A percentile compares a stretch with the other conserved stretches of the same genome.
These are phyloP conservation scores for Pontederia crassipes DNA, from an alignment of 176 grass and related monocot species.

Conservation along the genomic window DNA sequence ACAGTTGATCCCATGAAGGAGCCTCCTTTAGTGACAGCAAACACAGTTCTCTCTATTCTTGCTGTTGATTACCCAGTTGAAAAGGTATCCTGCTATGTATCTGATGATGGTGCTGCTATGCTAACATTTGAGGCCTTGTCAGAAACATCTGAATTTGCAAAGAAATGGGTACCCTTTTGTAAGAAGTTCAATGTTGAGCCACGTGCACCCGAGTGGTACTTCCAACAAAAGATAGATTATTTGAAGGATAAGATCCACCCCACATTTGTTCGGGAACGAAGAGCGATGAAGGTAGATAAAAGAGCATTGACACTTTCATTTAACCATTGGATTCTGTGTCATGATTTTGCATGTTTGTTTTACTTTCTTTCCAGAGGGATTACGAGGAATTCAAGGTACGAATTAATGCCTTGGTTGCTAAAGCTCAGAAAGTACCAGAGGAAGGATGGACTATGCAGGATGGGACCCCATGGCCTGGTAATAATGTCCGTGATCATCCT, in stretches of 20 bases:
- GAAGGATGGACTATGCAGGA: conserved; percentile 99
- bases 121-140: conserved; percentile 84
- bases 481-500: conserved; percentile 86
- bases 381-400: conserved; percentile 92
- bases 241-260: conserved; percentile 71
- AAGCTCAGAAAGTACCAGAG: conserved; percentile 84
- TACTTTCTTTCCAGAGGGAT: conserved; percentile 52
- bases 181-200: conserved; percentile 82
- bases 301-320: not conserved
- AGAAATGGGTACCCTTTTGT: conserved; percentile 91
- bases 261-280: conserved; percentile 74
- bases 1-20: conserved; percentile 87
- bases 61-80: conserved; percentile 80
- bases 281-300: conserved; percentile 76
- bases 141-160: conserved; percentile 96
- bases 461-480: conserved; percentile 90
- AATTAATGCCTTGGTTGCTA: conserved; percentile 85
- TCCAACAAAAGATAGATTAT: conserved; percentile 96
- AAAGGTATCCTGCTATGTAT: conserved; percentile 92
- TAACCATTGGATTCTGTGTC: conserved; percentile 2
- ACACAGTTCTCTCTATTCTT: conserved; percentile 90
- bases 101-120: conserved; percentile 98
- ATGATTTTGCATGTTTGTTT: conserved; percentile 9
- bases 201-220: conserved; percentile 79
- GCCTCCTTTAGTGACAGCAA: conserved; percentile 84